Conservation (phyloP, 371 early-diverging fungal species). For the Lichtheimia ramosa region DNA sequence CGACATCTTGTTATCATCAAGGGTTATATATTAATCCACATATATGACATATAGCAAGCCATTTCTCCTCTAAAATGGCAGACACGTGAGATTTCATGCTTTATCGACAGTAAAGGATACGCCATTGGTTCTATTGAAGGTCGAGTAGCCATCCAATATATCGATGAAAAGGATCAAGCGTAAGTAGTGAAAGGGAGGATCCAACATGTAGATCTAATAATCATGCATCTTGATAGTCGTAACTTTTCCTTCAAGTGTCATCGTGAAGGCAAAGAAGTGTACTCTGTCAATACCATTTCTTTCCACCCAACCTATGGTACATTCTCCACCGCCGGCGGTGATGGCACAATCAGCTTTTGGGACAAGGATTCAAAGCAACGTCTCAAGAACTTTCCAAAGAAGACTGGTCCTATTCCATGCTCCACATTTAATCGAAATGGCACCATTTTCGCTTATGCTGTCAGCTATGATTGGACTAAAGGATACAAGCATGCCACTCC, state of each 20-base stretch:
- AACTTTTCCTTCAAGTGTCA: constrained; percentile 95
- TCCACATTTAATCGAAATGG: constrained; percentile 87
- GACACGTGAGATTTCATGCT: constrained; percentile 78
- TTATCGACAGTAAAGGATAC: constrained; percentile 79
- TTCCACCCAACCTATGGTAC: constrained; percentile 91
- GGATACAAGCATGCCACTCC: constrained; percentile 41
- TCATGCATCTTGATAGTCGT: constrained; percentile 34
- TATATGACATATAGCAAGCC: constrained; percentile 15
- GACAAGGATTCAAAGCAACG: constrained; percentile 85
- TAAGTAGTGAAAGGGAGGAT: constrained; percentile 23
- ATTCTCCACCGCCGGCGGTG: constrained; percentile 88
- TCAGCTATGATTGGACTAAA: constrained; percentile 97
- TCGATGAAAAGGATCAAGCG: constrained; percentile 74
- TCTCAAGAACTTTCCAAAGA: constrained; percentile 62
- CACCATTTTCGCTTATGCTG: constrained; percentile 89
- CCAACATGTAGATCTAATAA: not conserved
- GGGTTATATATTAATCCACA: too few relatives aligned
- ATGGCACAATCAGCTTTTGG: constrained; percentile 91
- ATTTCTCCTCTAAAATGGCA: constrained; percentile 75
- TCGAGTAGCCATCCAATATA: constrained; percentile 86
- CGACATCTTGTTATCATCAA: too few relatives aligned
- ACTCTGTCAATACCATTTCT: constrained; percentile 79
- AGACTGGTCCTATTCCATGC: constrained; percentile 70
- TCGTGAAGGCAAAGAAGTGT: constrained; percentile 74
- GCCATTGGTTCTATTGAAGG: constrained; percentile 92